Evolutionary conservation across 1,284 basidiomycete species (phyloP), one percentile per base, ranked within the genome.

Genomic region (Lignosus rhinocerotis): DNA sequence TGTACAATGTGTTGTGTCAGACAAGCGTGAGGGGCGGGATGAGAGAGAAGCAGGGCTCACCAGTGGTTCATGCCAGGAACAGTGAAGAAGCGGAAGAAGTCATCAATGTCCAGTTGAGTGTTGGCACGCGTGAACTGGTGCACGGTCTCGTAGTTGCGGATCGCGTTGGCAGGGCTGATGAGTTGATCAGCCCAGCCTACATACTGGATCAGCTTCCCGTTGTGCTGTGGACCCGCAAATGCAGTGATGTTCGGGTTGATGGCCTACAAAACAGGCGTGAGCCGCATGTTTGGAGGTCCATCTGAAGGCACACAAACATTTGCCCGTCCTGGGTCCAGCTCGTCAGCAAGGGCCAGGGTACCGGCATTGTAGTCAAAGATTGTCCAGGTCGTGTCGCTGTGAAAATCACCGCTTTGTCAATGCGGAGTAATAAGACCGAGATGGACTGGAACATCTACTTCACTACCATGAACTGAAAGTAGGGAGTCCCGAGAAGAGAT

Each of bases 61-160:
- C 76, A 77, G 59, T 78, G 76, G 19, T 63, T 62, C 76, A 79
- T 78, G 1, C 77, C 78, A 0, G 76, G 74, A 16, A 78, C 71
- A 30, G 73, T 65, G 66, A 77, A 79, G n/a, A 78, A 69, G 16
- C 73, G 70, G 66, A 78, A 78, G 62, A 70, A 73, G 41, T 72
- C 67, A 51, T 73, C 68, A 19, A 76, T 68, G 41, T 67, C 63
- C 38, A 67, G 45, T 6, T 59, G 51, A 45, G 66, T 66, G 44
- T 67, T 59, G 8, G 64, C 64, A 14, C 65, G 58, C 47, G 64
- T 71, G 56, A 63, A 67, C 21, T 68, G 55, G 46, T 67, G 59
- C 12, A 77, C 70, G 46, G 66, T 67, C 51, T 75, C 68, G 63
- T 76, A 76, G 62, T 73, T 70, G 36, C 68, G 67, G 44, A 73